phyloP scores from a whole-genome alignment of 2,329 filamentous ascomycete genomes.

The Gnomoniopsis smithogilvyi region DNA sequence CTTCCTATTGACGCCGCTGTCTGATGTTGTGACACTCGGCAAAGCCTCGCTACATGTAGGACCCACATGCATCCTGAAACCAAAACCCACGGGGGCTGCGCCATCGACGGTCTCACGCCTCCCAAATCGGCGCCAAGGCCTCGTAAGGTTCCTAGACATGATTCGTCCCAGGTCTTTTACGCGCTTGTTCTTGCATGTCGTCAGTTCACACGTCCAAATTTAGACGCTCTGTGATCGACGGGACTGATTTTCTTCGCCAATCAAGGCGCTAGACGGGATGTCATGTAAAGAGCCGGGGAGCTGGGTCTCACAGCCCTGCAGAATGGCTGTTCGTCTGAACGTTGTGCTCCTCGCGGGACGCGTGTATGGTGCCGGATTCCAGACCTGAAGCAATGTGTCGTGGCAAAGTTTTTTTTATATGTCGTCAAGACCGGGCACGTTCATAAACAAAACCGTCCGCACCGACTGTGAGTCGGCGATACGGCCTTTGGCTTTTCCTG shows the following conservation, averaged over 20 bases:
- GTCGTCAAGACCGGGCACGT: background rate
- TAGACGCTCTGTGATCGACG: background rate
- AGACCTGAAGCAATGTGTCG: background rate
- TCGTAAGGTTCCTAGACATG: background rate
- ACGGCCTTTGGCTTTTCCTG: background rate
- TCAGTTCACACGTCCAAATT: background rate
- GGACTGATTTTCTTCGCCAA: background rate
- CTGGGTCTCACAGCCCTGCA: background rate
- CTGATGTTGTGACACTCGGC: background rate
- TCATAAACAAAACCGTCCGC: background rate
- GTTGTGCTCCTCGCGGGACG: background rate
- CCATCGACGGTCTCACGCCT: background rate
- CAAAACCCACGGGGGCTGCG: background rate
- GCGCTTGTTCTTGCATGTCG: background rate
- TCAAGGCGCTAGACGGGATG: background rate
- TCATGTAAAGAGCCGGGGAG: background rate
- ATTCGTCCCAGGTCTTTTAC: background rate
- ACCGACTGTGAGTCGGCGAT: background rate
- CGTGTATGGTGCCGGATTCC: background rate
- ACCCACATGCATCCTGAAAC: background rate
- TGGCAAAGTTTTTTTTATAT: background rate
- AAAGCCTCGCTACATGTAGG: background rate
- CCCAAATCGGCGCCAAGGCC: background rate
- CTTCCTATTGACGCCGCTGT: background rate
- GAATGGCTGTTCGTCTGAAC: background rate